Evolutionary conservation across 2,329 filamentous ascomycete genomes (phyloP).

Genomic region (Incumbomyces delicatus): DNA sequence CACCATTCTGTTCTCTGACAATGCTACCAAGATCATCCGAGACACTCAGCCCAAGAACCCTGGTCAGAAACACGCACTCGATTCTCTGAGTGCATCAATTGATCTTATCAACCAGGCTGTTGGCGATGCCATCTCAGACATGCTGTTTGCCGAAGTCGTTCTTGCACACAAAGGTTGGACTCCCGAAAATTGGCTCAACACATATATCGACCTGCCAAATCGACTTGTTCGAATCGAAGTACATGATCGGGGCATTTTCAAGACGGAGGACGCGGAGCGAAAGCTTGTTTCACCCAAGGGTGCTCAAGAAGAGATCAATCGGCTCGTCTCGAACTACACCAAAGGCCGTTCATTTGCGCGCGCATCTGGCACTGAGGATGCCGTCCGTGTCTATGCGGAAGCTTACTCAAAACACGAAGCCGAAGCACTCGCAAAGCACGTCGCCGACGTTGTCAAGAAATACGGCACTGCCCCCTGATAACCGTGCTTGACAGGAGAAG

Average conservation of each 20-base stretch:
- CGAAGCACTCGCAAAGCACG: slow-evolving; percentile 78
- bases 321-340: slow-evolving; percentile 79
- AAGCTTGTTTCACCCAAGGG: slow-evolving; percentile 70
- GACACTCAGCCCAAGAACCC: slow-evolving; percentile 78
- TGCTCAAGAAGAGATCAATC: slow-evolving; percentile 77
- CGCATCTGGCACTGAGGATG: slow-evolving; percentile 91
- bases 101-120: slow-evolving; percentile 98
- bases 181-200: slow-evolving; percentile 81
- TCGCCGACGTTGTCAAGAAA: slow-evolving; percentile 64
- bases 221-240: slow-evolving; percentile 90
- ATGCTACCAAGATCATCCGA: slow-evolving; percentile 68
- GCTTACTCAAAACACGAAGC: slow-evolving; percentile 81
- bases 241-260: slow-evolving; percentile 75
- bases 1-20: slow-evolving; percentile 85
- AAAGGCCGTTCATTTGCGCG: slow-evolving; percentile 83
- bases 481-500: not conserved
- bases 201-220: slow-evolving; percentile 90
- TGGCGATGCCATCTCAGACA: slow-evolving; percentile 88
- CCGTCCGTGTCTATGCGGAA: slow-evolving; percentile 90
- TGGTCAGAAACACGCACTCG: slow-evolving; percentile 79
- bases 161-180: slow-evolving; percentile 91
- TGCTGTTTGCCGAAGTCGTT: slow-evolving; percentile 91
- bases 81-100: slow-evolving; percentile 70
- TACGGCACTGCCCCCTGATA: slow-evolving; percentile 24
- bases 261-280: slow-evolving; percentile 85